phyloP scores from a whole-genome alignment of 345 rosid genomes.

The Toxicodendron radicans region DNA sequence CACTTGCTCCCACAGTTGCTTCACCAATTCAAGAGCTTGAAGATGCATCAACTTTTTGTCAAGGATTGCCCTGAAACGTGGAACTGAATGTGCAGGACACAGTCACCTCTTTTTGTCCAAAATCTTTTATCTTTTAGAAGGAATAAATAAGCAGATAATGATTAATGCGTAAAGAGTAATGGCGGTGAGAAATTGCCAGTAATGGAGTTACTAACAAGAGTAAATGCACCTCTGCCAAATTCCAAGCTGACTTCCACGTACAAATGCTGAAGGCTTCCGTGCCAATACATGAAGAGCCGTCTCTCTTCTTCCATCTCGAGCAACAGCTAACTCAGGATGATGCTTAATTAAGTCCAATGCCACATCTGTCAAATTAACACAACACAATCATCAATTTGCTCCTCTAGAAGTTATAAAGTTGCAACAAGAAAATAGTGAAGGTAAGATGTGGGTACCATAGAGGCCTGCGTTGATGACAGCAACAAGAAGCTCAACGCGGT shows the following conservation, averaged over 20 bases:
- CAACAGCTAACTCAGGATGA: too few species aligned
- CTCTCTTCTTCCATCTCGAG: neutral
- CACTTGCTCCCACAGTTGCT: conserved; percentile 33
- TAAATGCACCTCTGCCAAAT: conserved; percentile 19
- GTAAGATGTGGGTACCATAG: neutral
- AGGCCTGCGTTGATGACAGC: conserved; percentile 15
- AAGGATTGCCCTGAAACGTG: conserved; percentile 23
- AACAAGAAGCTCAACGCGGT: conserved; percentile 20
- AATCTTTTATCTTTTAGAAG: too few species aligned
- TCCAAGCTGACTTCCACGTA: conserved; percentile 4
- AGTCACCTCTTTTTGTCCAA: too few species aligned
- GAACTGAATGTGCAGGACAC: conserved; percentile 31
- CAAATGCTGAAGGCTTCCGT: conserved; percentile 14
- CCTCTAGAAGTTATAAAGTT: too few species aligned
- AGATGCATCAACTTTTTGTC: conserved; percentile 24
- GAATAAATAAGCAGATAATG: too few species aligned
- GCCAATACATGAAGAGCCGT: conserved; percentile 18
- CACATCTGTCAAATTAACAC: too few species aligned
- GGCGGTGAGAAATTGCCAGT: neutral
- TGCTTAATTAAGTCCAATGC: too few species aligned
- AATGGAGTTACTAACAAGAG: conserved; percentile 25
- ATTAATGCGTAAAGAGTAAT: neutral
- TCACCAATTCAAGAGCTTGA: conserved; percentile 37
- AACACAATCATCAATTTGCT: too few species aligned
- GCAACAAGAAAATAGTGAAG: too few species aligned